Evolutionary conservation across 768 basidiomycete species (phyloP), one percentile per base, ranked within the genome.

Genomic region (Tulasnella sp.): DNA sequence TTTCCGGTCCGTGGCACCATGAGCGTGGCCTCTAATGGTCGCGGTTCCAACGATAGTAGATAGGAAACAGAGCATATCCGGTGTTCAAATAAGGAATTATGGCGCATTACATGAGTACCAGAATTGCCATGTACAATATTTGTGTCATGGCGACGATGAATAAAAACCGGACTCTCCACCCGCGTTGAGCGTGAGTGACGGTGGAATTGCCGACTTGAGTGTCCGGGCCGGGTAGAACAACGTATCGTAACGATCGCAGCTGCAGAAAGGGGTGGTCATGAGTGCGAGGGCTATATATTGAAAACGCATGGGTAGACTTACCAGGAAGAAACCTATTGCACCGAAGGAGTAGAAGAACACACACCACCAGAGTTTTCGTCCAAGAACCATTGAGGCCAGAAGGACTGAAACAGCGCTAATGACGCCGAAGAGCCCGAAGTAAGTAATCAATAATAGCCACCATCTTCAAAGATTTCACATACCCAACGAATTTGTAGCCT

Each of bases 401-500:
- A 97, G 84, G 1, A 92, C 90, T 15, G 91, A 83, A 79, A 97
- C 96, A 52, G 98, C 93, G 1, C 96, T 96, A 78, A 6, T 3
- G 12, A 12, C 22, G 36, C 1, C 40, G 31, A 67, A 69, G 19
- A 74, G 12, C 40, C 22, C 42, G 38, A 64, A 37, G 22, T 45
- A 73, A 49, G n/a, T 36, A 71, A 38, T 49, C 37, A 72, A 8
- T 3, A 31, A 14, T 54, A 45, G 19, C 36, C 3, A 70, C 22
- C 31, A 38, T 29, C n/a, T 22, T 22, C 36, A 25, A 42, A 37
- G 52, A 34, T 0, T 2, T 22, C 29, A 84, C 90, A 37, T 79
- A 95, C 94, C 94, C 97, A 37, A 98, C 93, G 80, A 99, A 99
- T 81, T 99, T 99, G 85, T 99, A 99, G 0, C 97, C 97, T 5